phyloP scores from a whole-genome alignment of 2,329 filamentous ascomycete genomes.

The Cladosporium halotolerans region DNA sequence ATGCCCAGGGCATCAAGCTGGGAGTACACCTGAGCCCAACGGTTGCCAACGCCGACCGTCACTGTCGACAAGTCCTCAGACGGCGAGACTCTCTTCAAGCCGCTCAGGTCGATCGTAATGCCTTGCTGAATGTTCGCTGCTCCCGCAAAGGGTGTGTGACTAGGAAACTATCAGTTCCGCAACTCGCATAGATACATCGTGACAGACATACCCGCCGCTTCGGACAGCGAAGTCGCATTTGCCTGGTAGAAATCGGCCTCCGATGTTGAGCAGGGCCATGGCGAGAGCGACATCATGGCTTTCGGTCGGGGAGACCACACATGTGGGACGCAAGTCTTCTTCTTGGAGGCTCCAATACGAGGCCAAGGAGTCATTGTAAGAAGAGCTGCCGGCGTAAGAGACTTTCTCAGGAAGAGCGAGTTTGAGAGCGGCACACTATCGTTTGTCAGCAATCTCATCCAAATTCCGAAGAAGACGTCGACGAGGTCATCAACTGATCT shows the following conservation, averaged over 20 bases:
- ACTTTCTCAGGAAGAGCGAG: constrained; percentile 10
- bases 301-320: constrained; percentile 16
- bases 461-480: neutral
- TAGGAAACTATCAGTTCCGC: neutral
- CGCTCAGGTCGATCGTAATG: constrained; percentile 41
- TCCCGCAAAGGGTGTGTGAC: constrained; percentile 16
- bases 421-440: constrained; percentile 11
- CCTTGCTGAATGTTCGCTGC: constrained; percentile 20
- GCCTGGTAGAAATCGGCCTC: constrained; percentile 10
- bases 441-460: neutral
- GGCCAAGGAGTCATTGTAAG: constrained; percentile 17
- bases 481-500: neutral
- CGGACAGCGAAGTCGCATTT: constrained; percentile 16
- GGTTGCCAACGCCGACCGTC: constrained; percentile 40
- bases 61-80: constrained; percentile 31
- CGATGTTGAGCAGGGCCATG: constrained; percentile 14
- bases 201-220: constrained; percentile 15
- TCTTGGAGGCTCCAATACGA: constrained; percentile 22
- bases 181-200: neutral
- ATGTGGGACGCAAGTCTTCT: constrained; percentile 14
- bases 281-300: constrained; percentile 17
- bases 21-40: constrained; percentile 41
- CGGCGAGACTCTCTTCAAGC: constrained; percentile 34
- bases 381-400: constrained; percentile 8
- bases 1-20: constrained; percentile 36